These are phyloP conservation scores for Dimocarpus longan DNA, from an alignment of 345 rosid species.

Conservation along the genomic window DNA sequence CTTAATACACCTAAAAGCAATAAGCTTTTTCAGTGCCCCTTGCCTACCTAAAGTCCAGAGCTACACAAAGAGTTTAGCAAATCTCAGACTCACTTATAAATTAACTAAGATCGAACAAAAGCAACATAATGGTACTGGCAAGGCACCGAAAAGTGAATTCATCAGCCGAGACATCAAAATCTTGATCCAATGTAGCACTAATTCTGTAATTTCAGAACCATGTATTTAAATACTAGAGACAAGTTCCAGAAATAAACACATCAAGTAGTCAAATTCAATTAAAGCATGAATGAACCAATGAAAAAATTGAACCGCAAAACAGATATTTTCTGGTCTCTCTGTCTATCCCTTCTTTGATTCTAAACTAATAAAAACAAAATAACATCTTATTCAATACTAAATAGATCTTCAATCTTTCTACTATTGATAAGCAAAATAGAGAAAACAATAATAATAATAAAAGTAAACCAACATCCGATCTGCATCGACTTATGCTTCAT, in stretches of 20 bases:
- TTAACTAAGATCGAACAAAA: neutral
- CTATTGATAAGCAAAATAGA: neutral
- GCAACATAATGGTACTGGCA: neutral
- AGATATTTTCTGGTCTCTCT: no score
- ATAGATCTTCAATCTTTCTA: constrained; percentile 12
- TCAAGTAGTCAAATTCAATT: neutral
- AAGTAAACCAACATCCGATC: neutral
- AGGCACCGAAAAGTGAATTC: neutral
- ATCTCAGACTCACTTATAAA: neutral
- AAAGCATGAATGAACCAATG: neutral
- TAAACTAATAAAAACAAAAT: neutral
- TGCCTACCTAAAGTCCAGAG: neutral
- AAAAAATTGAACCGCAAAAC: neutral
- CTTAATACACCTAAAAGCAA: neutral
- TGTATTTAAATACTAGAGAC: no score
- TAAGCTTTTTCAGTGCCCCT: neutral
- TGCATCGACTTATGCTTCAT: constrained; percentile 5
- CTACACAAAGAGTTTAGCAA: neutral
- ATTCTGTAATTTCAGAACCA: neutral
- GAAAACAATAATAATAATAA: no score
- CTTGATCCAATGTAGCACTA: neutral
- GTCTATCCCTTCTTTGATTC: no score
- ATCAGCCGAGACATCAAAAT: neutral
- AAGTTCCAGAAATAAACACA: no score
- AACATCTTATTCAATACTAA: neutral